Percentiles rank a stretch among this genome's conserved stretches.
Evolutionary conservation across 768 basidiomycete genomes (phyloP).

Genomic region (Agaricus blazei): DNA sequence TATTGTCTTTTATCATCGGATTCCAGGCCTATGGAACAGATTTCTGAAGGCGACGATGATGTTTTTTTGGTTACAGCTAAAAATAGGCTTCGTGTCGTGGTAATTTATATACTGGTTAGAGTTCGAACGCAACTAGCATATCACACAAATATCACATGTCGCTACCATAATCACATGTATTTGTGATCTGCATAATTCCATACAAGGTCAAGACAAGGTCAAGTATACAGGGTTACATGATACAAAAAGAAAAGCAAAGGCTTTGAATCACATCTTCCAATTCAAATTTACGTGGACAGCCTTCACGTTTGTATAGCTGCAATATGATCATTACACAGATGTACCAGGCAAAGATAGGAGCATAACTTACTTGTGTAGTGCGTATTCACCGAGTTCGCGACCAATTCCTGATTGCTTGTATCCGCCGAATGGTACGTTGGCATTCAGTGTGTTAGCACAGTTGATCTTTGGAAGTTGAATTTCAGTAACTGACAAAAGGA

Average conservation of each 20-base stretch:
- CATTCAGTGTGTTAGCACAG: conserved; percentile 43
- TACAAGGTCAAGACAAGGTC: too few species aligned
- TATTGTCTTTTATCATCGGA: too few species aligned
- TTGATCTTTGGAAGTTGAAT: conserved; percentile 30
- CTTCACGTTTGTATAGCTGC: conserved; percentile 64
- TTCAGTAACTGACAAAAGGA: not conserved
- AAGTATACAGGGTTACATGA: not conserved
- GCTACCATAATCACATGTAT: not conserved
- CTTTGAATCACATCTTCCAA: conserved; percentile 17
- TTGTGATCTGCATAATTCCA: not conserved
- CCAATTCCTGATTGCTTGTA: conserved; percentile 84
- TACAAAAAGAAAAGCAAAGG: not conserved
- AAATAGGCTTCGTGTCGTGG: too few species aligned
- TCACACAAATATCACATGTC: too few species aligned
- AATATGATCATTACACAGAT: not conserved
- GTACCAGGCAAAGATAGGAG: not conserved
- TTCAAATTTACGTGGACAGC: conserved; percentile 63
- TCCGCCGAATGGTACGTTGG: conserved; percentile 75
- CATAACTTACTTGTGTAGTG: conserved; percentile 48
- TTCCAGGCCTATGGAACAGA: too few species aligned
- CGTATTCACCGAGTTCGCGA: conserved; percentile 77
- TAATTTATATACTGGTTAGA: too few species aligned
- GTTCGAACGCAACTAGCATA: too few species aligned
- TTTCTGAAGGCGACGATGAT: too few species aligned
- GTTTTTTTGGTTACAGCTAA: too few species aligned